Conservation (phyloP, 805 yeast species). For the Candida parachauliodes region DNA sequence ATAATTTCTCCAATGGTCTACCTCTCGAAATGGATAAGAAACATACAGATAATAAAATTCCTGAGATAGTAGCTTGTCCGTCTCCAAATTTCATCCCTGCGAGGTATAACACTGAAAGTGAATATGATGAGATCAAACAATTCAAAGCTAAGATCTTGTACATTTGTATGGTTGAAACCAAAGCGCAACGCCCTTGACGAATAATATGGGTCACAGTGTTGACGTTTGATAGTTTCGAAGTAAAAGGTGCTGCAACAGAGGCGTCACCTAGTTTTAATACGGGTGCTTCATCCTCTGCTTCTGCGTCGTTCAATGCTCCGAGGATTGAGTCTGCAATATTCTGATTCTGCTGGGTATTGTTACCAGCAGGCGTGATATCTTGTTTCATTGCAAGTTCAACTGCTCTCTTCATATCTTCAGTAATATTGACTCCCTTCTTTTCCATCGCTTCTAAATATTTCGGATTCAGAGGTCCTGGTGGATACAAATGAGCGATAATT, state of each 20-base stretch:
- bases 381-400: slow-evolving; percentile 50
- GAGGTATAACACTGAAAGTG: slow-evolving; percentile 85
- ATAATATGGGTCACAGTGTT: slow-evolving; percentile 88
- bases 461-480: slow-evolving; percentile 93
- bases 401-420: slow-evolving; percentile 64
- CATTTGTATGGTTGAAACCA: slow-evolving; percentile 97
- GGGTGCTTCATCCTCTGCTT: slow-evolving; percentile 84
- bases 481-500: slow-evolving; percentile 89
- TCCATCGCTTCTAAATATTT: slow-evolving; percentile 82
- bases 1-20: slow-evolving; percentile 80
- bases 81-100: slow-evolving; percentile 99
- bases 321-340: slow-evolving; percentile 62
- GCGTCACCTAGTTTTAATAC: slow-evolving; percentile 95
- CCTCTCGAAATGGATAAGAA: slow-evolving; percentile 95
- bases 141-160: slow-evolving; percentile 95
- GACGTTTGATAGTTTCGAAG: slow-evolving; percentile 89
- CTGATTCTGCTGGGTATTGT: slow-evolving; percentile 11
- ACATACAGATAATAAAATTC: slow-evolving; percentile 86
- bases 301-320: slow-evolving; percentile 49
- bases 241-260: slow-evolving; percentile 98
- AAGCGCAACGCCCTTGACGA: slow-evolving; percentile 97
- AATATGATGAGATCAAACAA: slow-evolving; percentile 94
- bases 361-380: slow-evolving; percentile 2
- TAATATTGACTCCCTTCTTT: slow-evolving; percentile 73
- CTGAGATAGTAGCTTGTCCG: slow-evolving; percentile 97